phyloP scores from a whole-genome alignment of 2,329 filamentous ascomycete genomes.

The Cercospora sojina region DNA sequence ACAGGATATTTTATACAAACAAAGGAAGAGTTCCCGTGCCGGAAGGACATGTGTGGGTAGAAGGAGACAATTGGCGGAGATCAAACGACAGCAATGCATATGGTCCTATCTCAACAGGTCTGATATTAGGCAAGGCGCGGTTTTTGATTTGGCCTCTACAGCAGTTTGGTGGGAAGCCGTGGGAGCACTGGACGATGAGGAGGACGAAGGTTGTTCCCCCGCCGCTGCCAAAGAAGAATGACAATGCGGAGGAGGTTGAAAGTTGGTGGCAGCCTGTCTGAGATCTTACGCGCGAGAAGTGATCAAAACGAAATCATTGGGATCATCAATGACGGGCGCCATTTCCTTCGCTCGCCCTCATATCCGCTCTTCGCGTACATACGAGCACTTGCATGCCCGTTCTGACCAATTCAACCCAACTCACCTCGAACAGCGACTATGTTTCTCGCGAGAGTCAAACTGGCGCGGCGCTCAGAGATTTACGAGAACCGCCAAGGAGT shows the following conservation, averaged over 20 bases:
- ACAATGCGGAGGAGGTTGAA: background rate
- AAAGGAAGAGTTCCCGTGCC: constrained; percentile 61
- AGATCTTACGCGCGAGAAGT: background rate
- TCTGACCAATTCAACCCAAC: background rate
- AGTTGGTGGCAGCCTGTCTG: constrained; percentile 19
- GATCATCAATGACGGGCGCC: background rate
- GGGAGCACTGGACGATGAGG: constrained; percentile 55
- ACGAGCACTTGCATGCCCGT: background rate
- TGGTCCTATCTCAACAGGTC: constrained; percentile 65
- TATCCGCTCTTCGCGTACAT: background rate
- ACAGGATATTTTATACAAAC: constrained; percentile 25
- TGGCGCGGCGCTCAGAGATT: background rate
- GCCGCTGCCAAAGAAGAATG: constrained; percentile 23
- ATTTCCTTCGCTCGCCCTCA: background rate
- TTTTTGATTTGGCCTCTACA: constrained; percentile 69
- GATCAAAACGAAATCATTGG: background rate
- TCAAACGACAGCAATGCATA: constrained; percentile 86
- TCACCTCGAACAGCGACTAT: background rate
- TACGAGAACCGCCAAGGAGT: background rate
- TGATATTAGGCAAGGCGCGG: constrained; percentile 74
- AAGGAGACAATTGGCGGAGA: constrained; percentile 76
- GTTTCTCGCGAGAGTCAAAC: background rate
- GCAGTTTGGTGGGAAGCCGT: constrained; percentile 53
- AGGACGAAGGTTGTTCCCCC: constrained; percentile 43
- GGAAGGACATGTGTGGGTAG: constrained; percentile 87